Percentiles rank a stretch among this genome's conserved stretches.
phyloP scores from a whole-genome alignment of 306 rosid genomes.

The Gastrolobium villosum region DNA sequence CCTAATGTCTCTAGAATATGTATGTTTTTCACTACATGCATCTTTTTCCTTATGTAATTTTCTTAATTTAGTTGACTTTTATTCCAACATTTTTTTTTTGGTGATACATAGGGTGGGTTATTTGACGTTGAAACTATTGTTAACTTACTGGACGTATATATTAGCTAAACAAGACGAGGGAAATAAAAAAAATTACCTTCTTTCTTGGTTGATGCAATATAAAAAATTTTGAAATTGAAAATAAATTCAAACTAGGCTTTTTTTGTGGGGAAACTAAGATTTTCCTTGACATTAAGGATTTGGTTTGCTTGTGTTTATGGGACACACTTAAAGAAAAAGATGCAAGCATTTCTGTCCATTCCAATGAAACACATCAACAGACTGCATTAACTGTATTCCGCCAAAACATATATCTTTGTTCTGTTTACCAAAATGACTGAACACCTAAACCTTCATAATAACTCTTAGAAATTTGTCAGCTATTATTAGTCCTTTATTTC shows the following conservation, averaged over 20 bases:
- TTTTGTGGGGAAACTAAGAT: background rate
- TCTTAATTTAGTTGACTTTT: background rate
- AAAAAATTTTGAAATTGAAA: background rate
- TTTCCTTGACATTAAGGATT: too few relatives aligned
- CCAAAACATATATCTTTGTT: background rate
- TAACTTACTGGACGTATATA: background rate
- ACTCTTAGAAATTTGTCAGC: constrained; percentile 20
- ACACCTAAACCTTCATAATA: background rate
- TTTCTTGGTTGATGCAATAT: background rate
- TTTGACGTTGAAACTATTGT: constrained; percentile 10
- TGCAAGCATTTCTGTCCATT: too few relatives aligned
- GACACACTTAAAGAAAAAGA: too few relatives aligned
- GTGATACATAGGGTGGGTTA: constrained; percentile 9
- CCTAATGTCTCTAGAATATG: constrained; percentile 87
- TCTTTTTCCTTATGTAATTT: background rate
- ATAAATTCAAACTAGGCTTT: constrained; percentile 1
- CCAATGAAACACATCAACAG: too few relatives aligned
- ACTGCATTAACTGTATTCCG: too few relatives aligned
- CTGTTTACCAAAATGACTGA: background rate
- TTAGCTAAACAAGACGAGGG: background rate
- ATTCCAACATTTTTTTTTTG: background rate
- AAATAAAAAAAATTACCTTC: background rate
- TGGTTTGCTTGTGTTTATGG: background rate
- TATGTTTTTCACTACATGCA: constrained; percentile 48
- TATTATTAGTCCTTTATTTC: background rate